Evolutionary conservation across 768 basidiomycete genomes (phyloP).

Genomic region (Amanita rubescens): DNA sequence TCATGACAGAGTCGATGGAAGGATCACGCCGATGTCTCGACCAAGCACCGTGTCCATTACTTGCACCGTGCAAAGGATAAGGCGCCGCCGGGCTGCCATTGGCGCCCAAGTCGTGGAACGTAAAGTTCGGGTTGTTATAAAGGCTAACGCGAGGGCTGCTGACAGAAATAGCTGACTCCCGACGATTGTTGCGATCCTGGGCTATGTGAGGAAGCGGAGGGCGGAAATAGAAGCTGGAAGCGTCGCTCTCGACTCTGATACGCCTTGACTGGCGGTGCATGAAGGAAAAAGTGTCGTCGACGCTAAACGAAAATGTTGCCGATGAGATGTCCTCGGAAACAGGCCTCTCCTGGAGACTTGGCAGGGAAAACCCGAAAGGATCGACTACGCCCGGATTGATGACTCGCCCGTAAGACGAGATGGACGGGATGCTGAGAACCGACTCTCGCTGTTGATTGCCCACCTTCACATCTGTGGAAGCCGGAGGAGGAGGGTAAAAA

Average conservation of each 20-base stretch:
- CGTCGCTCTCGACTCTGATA: constrained; percentile 63
- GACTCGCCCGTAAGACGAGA: no score
- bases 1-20: constrained; percentile 60
- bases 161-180: constrained; percentile 54
- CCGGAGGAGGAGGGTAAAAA: no score
- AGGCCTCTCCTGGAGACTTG: no score
- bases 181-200: constrained; percentile 29
- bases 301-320: no score
- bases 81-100: constrained; percentile 53
- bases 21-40: constrained; percentile 45
- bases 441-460: no score
- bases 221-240: constrained; percentile 71
- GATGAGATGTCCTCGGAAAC: no score
- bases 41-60: constrained; percentile 53
- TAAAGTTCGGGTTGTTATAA: constrained; percentile 55
- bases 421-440: no score
- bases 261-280: constrained; percentile 31
- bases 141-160: constrained; percentile 59
- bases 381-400: no score
- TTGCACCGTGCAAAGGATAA: constrained; percentile 44
- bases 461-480: no score
- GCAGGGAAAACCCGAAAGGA: no score
- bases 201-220: constrained; percentile 23
- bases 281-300: no score
- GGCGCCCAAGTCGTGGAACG: constrained; percentile 45